Evolutionary conservation across 2,329 filamentous ascomycete genomes (phyloP), one percentile per base, ranked within the genome.

Genomic region (Calonectria fujianensis): DNA sequence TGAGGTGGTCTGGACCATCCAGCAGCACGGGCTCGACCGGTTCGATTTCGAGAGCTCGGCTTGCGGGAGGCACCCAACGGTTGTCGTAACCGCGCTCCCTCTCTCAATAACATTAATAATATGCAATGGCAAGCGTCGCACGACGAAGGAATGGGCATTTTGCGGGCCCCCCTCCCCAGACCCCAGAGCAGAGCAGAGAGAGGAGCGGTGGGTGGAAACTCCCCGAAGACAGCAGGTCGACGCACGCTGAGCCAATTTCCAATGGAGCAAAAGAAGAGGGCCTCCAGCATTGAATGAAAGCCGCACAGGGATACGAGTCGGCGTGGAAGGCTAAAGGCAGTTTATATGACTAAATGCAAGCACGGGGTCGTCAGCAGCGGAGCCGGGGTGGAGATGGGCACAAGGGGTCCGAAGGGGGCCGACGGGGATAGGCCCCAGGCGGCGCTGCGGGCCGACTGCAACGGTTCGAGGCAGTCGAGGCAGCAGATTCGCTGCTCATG

Each of bases 321-420:
- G 37, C 41, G 31, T 41, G 64, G 64, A 67, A 48, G 57, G 70
- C 54, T 37, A 69, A 63, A 45, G 66, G 65, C 31, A 73, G 71
- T 69, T 73, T 70, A 69, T 73, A 73, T 73, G 71, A 73, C 71
- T 73, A 73, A 73, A 73, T 70, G 51, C 59, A 69, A 69, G 64
- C 64, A 68, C 65, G 45, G 65, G 65, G 57, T 52, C 70, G 65
- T 69, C 54, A 64, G 70, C 54, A 37, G 70, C 70, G 70, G 70
- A 73, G 70, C 18, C 70, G n/a, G 24, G 37, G 70, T 73, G 70
- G 70, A 69, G 54, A 57, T 32, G 37, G 63, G 57, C 35, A 39
- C 16, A 39, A 50, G 57, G 32, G n/a, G n/a, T n/a, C n/a, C n/a
- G n/a, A n/a, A n/a, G n/a, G n/a, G n/a, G n/a, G n/a, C 6, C n/a